These are phyloP conservation scores for Hygrophorus russula DNA, from an alignment of 768 basidiomycete genomes.

Conservation along the genomic window DNA sequence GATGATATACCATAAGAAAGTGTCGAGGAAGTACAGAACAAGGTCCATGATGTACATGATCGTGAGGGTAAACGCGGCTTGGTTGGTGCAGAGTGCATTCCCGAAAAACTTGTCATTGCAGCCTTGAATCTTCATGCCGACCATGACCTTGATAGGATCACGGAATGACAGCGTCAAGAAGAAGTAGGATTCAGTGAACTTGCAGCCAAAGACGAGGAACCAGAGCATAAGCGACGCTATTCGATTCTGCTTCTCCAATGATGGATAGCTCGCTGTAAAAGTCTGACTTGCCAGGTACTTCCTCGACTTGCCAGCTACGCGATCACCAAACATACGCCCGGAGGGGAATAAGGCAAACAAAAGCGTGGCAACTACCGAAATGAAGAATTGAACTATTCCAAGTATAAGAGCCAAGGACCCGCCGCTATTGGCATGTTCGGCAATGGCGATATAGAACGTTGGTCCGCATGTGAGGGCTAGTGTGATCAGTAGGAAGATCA, in stretches of 20 bases:
- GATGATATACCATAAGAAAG: conserved; percentile 99
- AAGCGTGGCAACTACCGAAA: conserved; percentile 76
- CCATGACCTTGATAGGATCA: conserved; percentile 91
- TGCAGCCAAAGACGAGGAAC: conserved; percentile 92
- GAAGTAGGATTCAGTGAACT: conserved; percentile 95
- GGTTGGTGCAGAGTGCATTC: conserved; percentile 74
- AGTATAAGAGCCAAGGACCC: conserved; percentile 81
- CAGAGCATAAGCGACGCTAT: conserved; percentile 74
- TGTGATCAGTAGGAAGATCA: conserved; percentile 83
- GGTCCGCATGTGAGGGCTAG: conserved; percentile 88
- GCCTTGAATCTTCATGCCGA: conserved; percentile 88
- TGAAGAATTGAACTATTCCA: conserved; percentile 93
- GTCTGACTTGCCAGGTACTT: conserved; percentile 99
- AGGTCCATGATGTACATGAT: conserved; percentile 99
- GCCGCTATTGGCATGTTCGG: conserved; percentile 50
- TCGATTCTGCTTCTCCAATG: conserved; percentile 51
- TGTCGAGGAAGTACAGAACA: conserved; percentile 95
- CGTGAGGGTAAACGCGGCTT: conserved; percentile 88
- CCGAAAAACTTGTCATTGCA: conserved; percentile 87
- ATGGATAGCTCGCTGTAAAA: conserved; percentile 92
- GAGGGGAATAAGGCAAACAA: conserved; percentile 90
- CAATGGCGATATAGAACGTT: conserved; percentile 89
- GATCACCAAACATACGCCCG: conserved; percentile 97
- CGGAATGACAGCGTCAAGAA: conserved; percentile 93
- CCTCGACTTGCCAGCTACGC: conserved; percentile 87